Evolutionary conservation across 2,329 filamentous ascomycete genomes (phyloP).

Genomic region (Fusarium penzigii): DNA sequence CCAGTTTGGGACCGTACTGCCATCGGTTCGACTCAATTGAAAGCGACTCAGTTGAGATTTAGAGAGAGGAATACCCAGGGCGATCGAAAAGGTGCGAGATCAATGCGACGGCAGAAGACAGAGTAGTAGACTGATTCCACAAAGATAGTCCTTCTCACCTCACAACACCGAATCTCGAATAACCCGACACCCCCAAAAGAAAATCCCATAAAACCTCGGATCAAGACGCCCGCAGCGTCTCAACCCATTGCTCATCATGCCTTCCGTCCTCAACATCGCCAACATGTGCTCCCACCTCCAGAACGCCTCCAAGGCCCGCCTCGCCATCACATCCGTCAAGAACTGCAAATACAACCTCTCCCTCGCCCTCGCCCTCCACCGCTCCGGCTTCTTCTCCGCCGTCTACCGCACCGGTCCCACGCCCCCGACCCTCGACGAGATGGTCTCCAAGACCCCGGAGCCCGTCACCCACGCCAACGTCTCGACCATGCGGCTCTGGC

Average conservation of each 20-base stretch:
- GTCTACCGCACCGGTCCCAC: slow-evolving; percentile 70
- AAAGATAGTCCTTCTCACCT: too few species aligned
- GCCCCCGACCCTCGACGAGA: slow-evolving; percentile 49
- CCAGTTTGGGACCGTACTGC: too few species aligned
- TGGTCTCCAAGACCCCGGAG: slow-evolving; percentile 51
- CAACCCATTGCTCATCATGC: slow-evolving; percentile 30
- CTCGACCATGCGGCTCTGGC: slow-evolving; percentile 75
- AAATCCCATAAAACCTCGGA: not conserved
- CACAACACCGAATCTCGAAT: too few species aligned
- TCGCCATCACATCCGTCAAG: slow-evolving; percentile 81
- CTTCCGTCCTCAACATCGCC: slow-evolving; percentile 67
- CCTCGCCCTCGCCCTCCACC: slow-evolving; percentile 75
- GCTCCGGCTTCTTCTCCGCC: slow-evolving; percentile 77
- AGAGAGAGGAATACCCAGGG: too few species aligned
- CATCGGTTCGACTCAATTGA: too few species aligned
- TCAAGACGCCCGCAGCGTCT: not conserved
- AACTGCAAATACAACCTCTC: slow-evolving; percentile 79
- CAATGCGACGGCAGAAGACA: too few species aligned
- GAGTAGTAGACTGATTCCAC: too few species aligned
- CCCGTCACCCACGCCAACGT: slow-evolving; percentile 70
- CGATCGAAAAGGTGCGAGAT: too few species aligned
- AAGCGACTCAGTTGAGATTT: too few species aligned
- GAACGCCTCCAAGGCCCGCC: slow-evolving; percentile 81
- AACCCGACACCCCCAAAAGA: too few species aligned
- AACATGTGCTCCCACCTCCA: slow-evolving; percentile 89